Evolutionary conservation across 257 asterid species (phyloP), one percentile per base, ranked within the genome.

Genomic region (Gardenia jasminoides): DNA sequence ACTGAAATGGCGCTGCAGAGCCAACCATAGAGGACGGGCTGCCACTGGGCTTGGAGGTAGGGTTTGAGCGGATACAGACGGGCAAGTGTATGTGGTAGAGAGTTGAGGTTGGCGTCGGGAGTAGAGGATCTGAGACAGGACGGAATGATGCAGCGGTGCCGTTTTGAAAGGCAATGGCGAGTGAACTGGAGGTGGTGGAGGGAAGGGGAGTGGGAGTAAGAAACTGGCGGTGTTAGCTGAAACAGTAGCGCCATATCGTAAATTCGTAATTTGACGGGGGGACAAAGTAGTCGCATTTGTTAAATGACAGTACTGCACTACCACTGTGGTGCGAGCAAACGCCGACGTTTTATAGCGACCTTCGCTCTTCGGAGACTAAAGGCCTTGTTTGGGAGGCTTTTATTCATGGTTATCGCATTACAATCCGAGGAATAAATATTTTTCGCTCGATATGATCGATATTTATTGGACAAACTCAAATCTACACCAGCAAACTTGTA

Each of bases 21-120:
- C 94, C 93, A 92, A n/a, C 96, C 98, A 31, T 75, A 84, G 78
- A 91, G 85, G 84, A 94, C 88, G 6, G 93, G 91, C 48, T 88
- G 87, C 96, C 94, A 91, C 65, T 94, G 87, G 69, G 97, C 85
- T 20, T 78, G 88, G 70, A 94, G 87, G 82, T 90, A 92, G 67
- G 98, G 97, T 79, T 80, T 82, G 77, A 92, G 88, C 41, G 84
- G 75, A 22, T 80, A n/a, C 17, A 88, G 83, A 43, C 90, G 86
- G 52, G 87, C 44, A 67, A 78, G 54, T 15, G 78, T 74, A 74
- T 75, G 79, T 67, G 86, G 76, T 43, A 83, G 87, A 66, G 80
- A 20, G 43, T 66, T 7, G 41, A 62, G 65, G 65, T 74, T 71
- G 72, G 88, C 58, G 43, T 76, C 74, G 33, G 86, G 46, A 7